Base-by-base conservation (phyloP, 2,329 filamentous ascomycete genomes). In the Monilinia aucupariae region DNA sequence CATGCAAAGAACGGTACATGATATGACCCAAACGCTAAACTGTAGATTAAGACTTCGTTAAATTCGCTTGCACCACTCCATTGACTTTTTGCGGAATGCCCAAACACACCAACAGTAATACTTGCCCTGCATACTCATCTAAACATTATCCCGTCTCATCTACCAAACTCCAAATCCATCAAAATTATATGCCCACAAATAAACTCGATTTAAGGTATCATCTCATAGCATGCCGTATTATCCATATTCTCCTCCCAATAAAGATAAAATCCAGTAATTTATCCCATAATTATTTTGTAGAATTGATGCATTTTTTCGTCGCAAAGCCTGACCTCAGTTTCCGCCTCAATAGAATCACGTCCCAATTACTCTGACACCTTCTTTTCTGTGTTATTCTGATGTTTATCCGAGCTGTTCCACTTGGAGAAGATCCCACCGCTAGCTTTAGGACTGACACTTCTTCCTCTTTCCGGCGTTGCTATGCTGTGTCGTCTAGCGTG, bases 401-500 rank as follows among this genome's bases (percentile, higher is more conserved):
- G 8, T 47, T 47, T 56, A 20, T 56, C 54, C 27, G 41, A 25
- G 41, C 41, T 56, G 27, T 47, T 62, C 52, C 60, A 62, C 13
- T 62, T 62, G 20, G 51, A 62, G 25, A 58, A 58, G 17, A 58
- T 12, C 4, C 60, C 60, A 17, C 41, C 51, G 37, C 60, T 48
- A 39, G 60, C 41, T 34, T 50, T 58, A 22, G 60, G 60, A 39
- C 60, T 62, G 13, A 39, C 10, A 6, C 60, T 56, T 60, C 61
- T 37, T 34, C 53, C 60, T 22, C 47, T 45, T 20, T 51, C 41
- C 13, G 50, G 48, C 10, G 49, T 49, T 25, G 62, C 55, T 30
- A 64, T 47, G 30, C 62, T 64, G 22, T 61, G 62, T 41, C 56
- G 30, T 30, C 62, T 59, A 50, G 22, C n/a, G 32, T 61, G 50